Base-by-base conservation (phyloP, 192 early-diverging fungal genomes). In the Entomortierella lignicola region DNA sequence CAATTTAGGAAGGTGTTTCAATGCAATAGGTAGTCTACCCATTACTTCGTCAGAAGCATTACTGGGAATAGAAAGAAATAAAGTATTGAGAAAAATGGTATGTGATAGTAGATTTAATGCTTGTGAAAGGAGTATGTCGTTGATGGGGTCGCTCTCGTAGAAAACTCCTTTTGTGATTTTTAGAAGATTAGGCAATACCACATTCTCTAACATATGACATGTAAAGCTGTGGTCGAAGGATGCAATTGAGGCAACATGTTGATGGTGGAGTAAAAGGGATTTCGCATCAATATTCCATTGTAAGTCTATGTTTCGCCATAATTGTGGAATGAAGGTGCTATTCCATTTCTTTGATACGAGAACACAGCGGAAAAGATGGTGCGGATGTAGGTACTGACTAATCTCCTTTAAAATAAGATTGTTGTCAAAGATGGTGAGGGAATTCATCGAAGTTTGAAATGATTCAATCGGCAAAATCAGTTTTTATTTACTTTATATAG, bases 31-130 rank as follows among this genome's bases (percentile, higher is more conserved):
- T 15, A 47, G 44, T 47, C 44, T 47, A 47, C 12, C 44, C 20
- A 20, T 47, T 47, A 20, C 20, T 47, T 47, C 34, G 10, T 47
- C 20, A 47, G 44, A 15, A 47, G 44, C 17, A 47, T 47, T 47
- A 20, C 44, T 47, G 44, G 44, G 44, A 47, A 47, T 47, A 20
- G 44, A 47, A 47, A 47, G 44, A 47, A 47, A 47, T 47, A 47
- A 20, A 11, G 44, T 47, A 20, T 47, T 47, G 15, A 47, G 20
- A 20, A 20, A 47, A 47, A 47, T 47, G 44, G 44, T 20, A 47
- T 47, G 20, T 47, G 44, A 47, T 47, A 47, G 44, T 47, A 47
- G 12, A 47, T 47, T 47, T 47, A 47, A 47, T 47, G 20, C 20
- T 47, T 20, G 44, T 20, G 44, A 20, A 47, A 47, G 44, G 44